A percentile compares a stretch with the other conserved stretches of the same genome.
phyloP scores from a whole-genome alignment of 495 filamentous ascomycete genomes.

The Aspergillus campestris region DNA sequence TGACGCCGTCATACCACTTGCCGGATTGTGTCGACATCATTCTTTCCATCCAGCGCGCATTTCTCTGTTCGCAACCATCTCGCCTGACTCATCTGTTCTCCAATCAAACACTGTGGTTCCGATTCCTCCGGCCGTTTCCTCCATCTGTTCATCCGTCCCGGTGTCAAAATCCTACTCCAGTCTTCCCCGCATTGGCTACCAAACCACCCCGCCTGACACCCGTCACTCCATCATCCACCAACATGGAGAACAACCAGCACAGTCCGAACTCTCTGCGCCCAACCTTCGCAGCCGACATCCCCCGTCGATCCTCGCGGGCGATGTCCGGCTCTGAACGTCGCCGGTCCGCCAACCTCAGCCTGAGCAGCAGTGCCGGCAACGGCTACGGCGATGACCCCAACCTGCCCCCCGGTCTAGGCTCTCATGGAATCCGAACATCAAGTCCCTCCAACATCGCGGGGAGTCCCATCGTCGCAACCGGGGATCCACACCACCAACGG shows the following conservation, averaged over 20 bases:
- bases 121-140: not conserved
- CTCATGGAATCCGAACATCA: constrained; percentile 39
- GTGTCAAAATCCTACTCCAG: constrained; percentile 62
- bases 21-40: not conserved
- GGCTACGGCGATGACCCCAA: constrained; percentile 28
- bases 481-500: constrained; percentile 56
- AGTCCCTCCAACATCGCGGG: constrained; percentile 50
- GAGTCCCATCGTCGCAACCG: constrained; percentile 49
- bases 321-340: constrained; percentile 36
- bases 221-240: constrained; percentile 19
- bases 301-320: constrained; percentile 44
- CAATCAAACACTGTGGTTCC: too few species aligned
- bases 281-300: constrained; percentile 19
- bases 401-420: constrained; percentile 35
- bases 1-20: not conserved
- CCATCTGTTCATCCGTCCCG: constrained; percentile 46
- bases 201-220: constrained; percentile 17
- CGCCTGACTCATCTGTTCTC: not conserved
- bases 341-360: constrained; percentile 64
- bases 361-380: constrained; percentile 57
- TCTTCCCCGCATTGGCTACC: constrained; percentile 27
- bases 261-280: not conserved
- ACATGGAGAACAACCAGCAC: not conserved
- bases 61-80: constrained; percentile 2
- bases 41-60: not conserved